Evolutionary conservation across 495 filamentous ascomycete species (phyloP), one percentile per base, ranked within the genome.

Genomic region (Halenospora varia): DNA sequence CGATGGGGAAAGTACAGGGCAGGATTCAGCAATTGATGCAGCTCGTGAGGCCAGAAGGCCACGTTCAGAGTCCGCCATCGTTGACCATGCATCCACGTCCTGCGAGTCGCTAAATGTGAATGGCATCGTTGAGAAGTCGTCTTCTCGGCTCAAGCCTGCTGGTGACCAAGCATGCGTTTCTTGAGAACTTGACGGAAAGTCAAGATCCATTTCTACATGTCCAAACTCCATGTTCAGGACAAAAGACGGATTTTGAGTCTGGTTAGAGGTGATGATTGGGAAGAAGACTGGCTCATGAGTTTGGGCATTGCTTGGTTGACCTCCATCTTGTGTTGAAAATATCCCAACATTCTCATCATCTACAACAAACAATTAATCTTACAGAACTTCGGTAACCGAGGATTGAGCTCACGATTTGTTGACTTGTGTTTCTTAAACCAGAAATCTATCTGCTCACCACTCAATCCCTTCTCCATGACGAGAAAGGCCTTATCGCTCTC

Each of bases 391-490:
- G 40, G 4, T 24, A 48, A 17, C 25, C 19, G 20, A 10, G n/a
- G 17, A 48, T 22, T 48, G 46, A 47, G 17, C 42, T 39, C 25
- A 44, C 35, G 8, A 0, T 25, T 39, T 17, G 25, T 1, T 10
- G 42, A 11, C 19, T 49, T 41, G 22, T 17, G 18, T 20, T 49
- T 60, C 25, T 49, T 41, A 10, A 35, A 60, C 57, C 57, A 60
- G 10, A 29, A 46, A 22, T 60, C 57, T 49, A 60, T 50, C 45
- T 60, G 57, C 39, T 54, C 51, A n/a, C 22, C 44, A 24, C 51
- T 60, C 1, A 60, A 49, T 42, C 51, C 51, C 24, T 54, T 60
- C 20, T 60, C 57, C 4, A 22, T 26, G 4, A 20, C 17, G 11
- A 60, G 57, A 29, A 60, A 60, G 3, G 10, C 25, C 13, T 50